Base-by-base conservation (phyloP, 139 green algal species). In the Tetradesmus lagerheimii region DNA sequence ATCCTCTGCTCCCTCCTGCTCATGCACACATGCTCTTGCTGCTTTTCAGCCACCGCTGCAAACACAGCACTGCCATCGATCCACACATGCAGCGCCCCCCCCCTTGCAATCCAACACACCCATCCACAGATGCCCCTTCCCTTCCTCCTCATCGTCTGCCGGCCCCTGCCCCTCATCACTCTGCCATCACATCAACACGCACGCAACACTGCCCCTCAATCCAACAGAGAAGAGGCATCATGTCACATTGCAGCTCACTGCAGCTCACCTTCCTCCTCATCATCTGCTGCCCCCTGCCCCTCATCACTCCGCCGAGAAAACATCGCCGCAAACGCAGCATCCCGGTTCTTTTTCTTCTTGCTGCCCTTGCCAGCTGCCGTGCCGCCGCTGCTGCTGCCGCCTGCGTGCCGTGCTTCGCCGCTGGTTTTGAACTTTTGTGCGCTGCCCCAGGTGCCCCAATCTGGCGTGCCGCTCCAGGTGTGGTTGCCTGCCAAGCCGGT, bases 281-380 rank as follows among this genome's bases (percentile, higher is more conserved):
- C 37, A 0, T 79, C 83, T 64, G 39, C 62, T 3, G 23, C 47
- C 35, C 75, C 25, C 66, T 81, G 35, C 38, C 77, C 62, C 35
- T 80, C 53, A 15, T 74, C 84, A 14, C 29, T 23, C 39, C 83
- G 66, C 38, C 23, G 27, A 18, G 29, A 11, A 14, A 89, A 35
- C 29, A 80, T 89, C 9, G 66, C 84, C 75, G 66, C 84, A 89
- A 89, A 89, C 15, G 41, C 84, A 47, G 41, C 66, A 57, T 89
- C 84, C 37, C 84, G 41, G 41, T 89, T 89, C 66, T 89, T 89
- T n/a, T 88, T 89, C 84, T 89, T 82, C n/a, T 45, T 53, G 57
- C 57, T 25, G 9, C 20, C 3, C 15, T 23, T 11, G 20, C n/a
- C 53, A 29, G 53, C 50, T 23, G 62, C 62, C 38, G 15, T 27